Conservation (phyloP, 2,329 filamentous ascomycete genomes). For the Apiospora rasikravindrae region DNA sequence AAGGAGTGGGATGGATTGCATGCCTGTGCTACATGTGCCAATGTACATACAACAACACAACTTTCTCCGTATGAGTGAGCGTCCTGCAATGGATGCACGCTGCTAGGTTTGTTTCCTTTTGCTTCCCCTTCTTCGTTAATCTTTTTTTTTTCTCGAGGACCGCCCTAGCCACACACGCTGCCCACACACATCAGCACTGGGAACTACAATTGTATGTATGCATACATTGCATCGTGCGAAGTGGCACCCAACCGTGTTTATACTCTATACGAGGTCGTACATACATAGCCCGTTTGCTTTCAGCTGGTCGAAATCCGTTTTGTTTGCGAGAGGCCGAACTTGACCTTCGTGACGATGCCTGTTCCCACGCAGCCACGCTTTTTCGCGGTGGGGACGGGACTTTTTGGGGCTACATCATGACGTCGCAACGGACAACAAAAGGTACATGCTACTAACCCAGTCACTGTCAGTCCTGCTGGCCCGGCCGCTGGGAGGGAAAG, state of each 20-base stretch:
- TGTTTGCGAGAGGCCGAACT: neutral
- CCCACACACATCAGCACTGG: neutral
- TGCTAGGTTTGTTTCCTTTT: neutral
- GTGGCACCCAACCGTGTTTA: neutral
- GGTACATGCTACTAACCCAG: neutral
- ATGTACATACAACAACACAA: neutral
- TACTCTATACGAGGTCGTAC: constrained; percentile 3
- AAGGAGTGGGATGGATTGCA: constrained; percentile 7
- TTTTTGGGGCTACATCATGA: constrained; percentile 8
- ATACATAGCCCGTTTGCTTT: neutral
- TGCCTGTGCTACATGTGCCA: neutral
- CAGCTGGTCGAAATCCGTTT: neutral
- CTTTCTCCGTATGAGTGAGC: neutral
- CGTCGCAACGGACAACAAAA: neutral
- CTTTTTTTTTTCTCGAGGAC: neutral
- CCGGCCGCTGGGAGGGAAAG: neutral
- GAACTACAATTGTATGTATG: neutral
- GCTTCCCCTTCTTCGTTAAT: too few species aligned
- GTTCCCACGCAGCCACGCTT: neutral
- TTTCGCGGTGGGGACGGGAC: neutral
- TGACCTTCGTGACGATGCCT: constrained; percentile 7
- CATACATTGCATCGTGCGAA: neutral
- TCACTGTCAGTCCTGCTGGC: neutral
- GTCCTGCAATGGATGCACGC: neutral
- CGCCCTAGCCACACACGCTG: constrained; percentile 1